Percentiles rank a stretch among this genome's conserved stretches.
Conservation (phyloP, 2,329 filamentous ascomycete species). For the Hypoxylon sp. region DNA sequence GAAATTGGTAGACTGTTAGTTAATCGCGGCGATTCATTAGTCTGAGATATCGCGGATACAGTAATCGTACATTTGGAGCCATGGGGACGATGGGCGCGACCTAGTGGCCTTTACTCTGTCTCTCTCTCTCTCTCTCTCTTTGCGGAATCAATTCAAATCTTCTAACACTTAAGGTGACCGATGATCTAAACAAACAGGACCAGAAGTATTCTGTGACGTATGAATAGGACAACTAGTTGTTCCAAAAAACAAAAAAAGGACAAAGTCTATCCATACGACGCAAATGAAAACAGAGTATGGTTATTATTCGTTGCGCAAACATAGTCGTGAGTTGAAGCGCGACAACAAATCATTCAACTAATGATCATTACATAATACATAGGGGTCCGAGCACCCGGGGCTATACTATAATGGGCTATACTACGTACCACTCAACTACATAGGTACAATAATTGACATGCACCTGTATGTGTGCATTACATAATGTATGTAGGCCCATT, state of each 20-base stretch:
- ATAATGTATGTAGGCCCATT: too few relatives aligned
- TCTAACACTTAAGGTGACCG: conserved; percentile 4
- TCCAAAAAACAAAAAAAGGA: conserved; percentile 9
- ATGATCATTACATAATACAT: conserved; percentile 13
- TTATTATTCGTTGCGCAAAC: conserved; percentile 7
- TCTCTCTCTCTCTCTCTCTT: too few relatives aligned
- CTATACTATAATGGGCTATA: too few relatives aligned
- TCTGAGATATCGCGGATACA: neutral
- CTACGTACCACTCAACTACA: too few relatives aligned
- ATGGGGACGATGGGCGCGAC: conserved; percentile 35
- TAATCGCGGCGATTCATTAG: neutral
- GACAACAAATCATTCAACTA: conserved; percentile 24
- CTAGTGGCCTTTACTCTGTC: neutral
- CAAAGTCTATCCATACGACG: conserved; percentile 15
- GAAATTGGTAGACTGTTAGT: conserved; percentile 27
- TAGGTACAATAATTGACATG: too few relatives aligned
- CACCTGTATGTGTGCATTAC: too few relatives aligned
- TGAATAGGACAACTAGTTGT: neutral
- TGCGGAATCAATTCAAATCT: conserved; percentile 10
- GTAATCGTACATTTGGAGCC: conserved; percentile 49
- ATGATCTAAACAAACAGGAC: conserved; percentile 8
- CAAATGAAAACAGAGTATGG: conserved; percentile 8
- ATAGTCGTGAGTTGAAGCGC: conserved; percentile 22
- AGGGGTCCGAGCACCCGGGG: neutral
- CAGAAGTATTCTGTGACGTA: neutral